These are phyloP conservation scores for Chrysanthemum makinoi DNA, from an alignment of 129 eudicot species.

Conservation along the genomic window DNA sequence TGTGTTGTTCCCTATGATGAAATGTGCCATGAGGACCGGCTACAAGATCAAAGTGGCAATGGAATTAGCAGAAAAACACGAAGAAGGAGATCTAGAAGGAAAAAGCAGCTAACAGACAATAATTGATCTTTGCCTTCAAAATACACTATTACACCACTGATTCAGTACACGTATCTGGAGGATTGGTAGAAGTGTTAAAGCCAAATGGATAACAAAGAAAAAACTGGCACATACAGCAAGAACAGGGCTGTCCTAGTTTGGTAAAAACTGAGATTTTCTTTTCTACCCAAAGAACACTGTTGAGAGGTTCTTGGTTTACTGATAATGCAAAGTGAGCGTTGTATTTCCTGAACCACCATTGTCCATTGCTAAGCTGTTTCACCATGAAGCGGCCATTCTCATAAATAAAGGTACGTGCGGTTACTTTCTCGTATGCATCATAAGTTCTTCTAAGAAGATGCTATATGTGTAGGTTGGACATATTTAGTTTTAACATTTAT, in stretches of 20 bases:
- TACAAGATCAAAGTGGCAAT: slow-evolving; percentile 26
- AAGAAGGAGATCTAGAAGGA: slow-evolving; percentile 36
- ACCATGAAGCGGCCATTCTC: no score
- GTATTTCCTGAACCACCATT: neutral
- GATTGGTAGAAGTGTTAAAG: neutral
- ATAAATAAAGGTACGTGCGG: no score
- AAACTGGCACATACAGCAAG: neutral
- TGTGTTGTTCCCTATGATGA: slow-evolving; percentile 43
- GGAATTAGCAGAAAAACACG: slow-evolving; percentile 21
- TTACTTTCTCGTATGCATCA: no score
- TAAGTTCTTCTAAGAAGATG: no score
- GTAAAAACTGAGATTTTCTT: neutral
- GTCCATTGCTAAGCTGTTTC: neutral
- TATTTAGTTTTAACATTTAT: no score
- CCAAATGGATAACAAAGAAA: neutral
- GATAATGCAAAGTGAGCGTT: neutral
- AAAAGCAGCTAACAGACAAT: slow-evolving; percentile 3
- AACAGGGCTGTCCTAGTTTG: neutral
- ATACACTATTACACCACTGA: neutral
- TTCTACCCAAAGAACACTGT: neutral
- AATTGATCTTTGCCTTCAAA: slow-evolving; percentile 11
- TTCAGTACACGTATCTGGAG: neutral
- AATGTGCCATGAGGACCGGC: slow-evolving; percentile 46
- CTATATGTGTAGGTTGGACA: no score
- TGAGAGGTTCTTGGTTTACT: neutral